phyloP scores from a whole-genome alignment of 768 basidiomycete species.

The Russula earlei region DNA sequence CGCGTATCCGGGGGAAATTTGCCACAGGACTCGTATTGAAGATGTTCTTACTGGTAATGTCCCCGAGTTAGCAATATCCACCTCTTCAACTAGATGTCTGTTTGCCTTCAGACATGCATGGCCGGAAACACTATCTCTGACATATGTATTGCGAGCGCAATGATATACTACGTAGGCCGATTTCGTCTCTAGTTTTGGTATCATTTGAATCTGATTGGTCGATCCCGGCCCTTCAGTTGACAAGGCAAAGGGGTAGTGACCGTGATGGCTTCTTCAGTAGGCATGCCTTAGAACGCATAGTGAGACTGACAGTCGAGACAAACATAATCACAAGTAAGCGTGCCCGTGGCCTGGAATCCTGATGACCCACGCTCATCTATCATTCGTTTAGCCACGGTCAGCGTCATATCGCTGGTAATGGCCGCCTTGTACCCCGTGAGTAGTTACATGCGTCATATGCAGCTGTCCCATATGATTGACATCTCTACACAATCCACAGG shows the following conservation, averaged over 20 bases:
- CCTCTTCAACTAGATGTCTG: too few species aligned
- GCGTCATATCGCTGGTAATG: not conserved
- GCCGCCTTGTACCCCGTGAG: not conserved
- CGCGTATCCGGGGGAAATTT: not conserved
- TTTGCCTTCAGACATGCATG: not conserved
- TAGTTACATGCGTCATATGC: not conserved
- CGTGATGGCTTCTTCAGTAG: not conserved
- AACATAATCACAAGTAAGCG: slow-evolving; percentile 18
- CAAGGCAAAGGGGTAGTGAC: not conserved
- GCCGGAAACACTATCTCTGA: not conserved
- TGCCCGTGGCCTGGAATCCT: not conserved
- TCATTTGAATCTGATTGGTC: too few species aligned
- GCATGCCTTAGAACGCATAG: slow-evolving; percentile 12
- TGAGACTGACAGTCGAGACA: slow-evolving; percentile 23
- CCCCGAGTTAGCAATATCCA: not conserved
- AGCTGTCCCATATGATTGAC: too few species aligned
- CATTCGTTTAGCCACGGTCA: not conserved
- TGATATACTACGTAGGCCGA: slow-evolving; percentile 1
- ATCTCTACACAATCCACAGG: not conserved
- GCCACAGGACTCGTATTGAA: not conserved
- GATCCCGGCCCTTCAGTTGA: too few species aligned
- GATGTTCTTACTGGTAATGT: not conserved
- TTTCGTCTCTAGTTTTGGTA: too few species aligned
- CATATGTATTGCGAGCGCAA: not conserved
- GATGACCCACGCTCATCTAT: not conserved